A percentile compares a stretch with the other conserved stretches of the same genome.
These are phyloP conservation scores for Ajuga reptans DNA, from an alignment of 305 asterid genomes.

Conservation along the genomic window DNA sequence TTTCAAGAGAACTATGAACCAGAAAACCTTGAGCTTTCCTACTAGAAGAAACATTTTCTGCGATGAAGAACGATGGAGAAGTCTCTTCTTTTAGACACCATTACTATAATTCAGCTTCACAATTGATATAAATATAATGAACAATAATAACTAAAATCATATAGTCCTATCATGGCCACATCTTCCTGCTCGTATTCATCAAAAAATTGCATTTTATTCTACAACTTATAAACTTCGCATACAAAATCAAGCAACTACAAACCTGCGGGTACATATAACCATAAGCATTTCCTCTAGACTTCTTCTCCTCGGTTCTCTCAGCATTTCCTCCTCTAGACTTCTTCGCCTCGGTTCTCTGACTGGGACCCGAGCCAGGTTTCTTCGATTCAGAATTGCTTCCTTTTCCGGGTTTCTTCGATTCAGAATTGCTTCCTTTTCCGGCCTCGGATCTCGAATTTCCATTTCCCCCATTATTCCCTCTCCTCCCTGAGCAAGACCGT, in stretches of 20 bases:
- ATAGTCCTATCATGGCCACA: background rate
- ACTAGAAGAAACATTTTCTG: background rate
- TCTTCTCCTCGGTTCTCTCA: constrained; percentile 25
- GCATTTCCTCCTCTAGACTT: constrained; percentile 28
- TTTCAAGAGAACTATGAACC: constrained; percentile 1
- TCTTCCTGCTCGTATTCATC: background rate
- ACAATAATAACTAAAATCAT: background rate
- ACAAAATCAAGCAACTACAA: background rate
- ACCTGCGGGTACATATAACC: constrained; percentile 61
- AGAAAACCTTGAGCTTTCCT: constrained; percentile 4
- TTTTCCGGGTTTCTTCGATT: constrained; percentile 24
- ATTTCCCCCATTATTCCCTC: constrained; percentile 36
- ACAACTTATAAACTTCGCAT: background rate
- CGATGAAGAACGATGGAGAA: background rate
- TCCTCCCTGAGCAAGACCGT: constrained; percentile 35
- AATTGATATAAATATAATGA: background rate
- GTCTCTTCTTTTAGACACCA: background rate
- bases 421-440: constrained; percentile 32
- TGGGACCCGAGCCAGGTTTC: constrained; percentile 26
- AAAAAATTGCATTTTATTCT: background rate
- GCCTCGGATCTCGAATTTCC: constrained; percentile 35
- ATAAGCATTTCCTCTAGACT: constrained; percentile 36
- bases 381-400: constrained; percentile 27
- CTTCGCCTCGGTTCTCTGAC: constrained; percentile 25
- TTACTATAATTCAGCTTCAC: constrained; percentile 1